A percentile compares a stretch with the other conserved stretches of the same genome.
phyloP scores from a whole-genome alignment of 768 basidiomycete genomes.

The Clitopilus passeckerianus region DNA sequence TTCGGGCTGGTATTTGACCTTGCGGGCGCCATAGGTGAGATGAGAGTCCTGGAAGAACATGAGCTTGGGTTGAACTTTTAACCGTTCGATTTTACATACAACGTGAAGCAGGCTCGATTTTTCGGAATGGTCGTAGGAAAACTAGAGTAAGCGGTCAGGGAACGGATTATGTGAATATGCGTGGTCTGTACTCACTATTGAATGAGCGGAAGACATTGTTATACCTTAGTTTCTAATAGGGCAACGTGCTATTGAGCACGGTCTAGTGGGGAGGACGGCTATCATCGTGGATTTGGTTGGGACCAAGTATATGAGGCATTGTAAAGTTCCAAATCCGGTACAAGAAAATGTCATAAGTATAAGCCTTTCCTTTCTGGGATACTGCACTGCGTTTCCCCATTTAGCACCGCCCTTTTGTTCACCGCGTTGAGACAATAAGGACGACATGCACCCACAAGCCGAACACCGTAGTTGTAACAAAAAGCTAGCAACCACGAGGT shows the following conservation, averaged over 20 bases:
- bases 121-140: slow-evolving; percentile 6
- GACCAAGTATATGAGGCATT: background rate
- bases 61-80: slow-evolving; percentile 4
- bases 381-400: background rate
- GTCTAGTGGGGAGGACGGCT: background rate
- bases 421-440: background rate
- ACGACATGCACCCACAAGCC: background rate
- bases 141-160: slow-evolving; percentile 1
- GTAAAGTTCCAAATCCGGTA: background rate
- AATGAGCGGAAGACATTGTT: slow-evolving; percentile 32
- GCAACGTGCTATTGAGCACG: background rate
- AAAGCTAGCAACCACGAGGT: background rate
- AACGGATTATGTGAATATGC: background rate
- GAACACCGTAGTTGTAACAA: background rate
- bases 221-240: slow-evolving; percentile 1
- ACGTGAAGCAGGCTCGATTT: slow-evolving; percentile 7
- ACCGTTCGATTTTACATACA: background rate
- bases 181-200: slow-evolving; percentile 21
- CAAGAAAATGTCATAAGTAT: background rate
- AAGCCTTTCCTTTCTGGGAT: background rate
- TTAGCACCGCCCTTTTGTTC: background rate
- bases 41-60: slow-evolving; percentile 12
- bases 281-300: background rate
- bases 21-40: slow-evolving; percentile 45
- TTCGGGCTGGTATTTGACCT: slow-evolving; percentile 57